Percentiles rank a stretch among this genome's conserved stretches.
Conservation (phyloP, 352 stramenopile species). For the Pelagophyceae sp. region DNA sequence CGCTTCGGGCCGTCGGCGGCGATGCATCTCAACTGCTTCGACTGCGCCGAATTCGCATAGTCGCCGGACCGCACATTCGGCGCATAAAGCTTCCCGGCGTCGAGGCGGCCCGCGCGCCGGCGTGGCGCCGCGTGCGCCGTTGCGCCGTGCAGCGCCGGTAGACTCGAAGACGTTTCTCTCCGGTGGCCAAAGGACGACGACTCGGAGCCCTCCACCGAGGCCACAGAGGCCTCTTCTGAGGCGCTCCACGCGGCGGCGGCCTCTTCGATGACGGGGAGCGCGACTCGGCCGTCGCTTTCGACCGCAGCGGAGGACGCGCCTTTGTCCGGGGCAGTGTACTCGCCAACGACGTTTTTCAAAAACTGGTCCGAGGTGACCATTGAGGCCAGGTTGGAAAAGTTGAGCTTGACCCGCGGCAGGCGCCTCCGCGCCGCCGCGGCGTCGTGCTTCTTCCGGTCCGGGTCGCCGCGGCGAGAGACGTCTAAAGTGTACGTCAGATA, state of each 20-base stretch:
- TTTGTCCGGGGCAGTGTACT: too few species aligned
- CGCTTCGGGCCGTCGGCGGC: neutral
- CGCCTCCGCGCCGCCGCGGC: neutral
- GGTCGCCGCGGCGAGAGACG: neutral
- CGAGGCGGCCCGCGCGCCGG: too few species aligned
- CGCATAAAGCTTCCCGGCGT: neutral
- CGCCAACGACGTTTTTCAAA: too few species aligned
- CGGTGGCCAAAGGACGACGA: neutral
- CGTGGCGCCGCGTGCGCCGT: too few species aligned
- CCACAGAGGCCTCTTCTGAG: neutral
- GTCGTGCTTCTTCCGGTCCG: neutral
- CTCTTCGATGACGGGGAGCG: too few species aligned
- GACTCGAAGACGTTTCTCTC: too few species aligned
- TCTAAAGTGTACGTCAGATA: neutral
- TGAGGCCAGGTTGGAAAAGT: neutral
- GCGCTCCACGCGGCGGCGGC: too few species aligned
- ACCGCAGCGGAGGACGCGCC: too few species aligned
- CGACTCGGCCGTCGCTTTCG: too few species aligned
- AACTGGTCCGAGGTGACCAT: neutral
- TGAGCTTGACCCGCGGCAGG: neutral
- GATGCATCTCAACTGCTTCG: neutral
- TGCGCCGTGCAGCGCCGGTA: too few species aligned
- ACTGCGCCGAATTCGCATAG: neutral
- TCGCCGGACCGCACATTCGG: neutral
- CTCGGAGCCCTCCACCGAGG: neutral